Conservation (phyloP, 2,329 filamentous ascomycete genomes). For the Talaromyces sp. region DNA sequence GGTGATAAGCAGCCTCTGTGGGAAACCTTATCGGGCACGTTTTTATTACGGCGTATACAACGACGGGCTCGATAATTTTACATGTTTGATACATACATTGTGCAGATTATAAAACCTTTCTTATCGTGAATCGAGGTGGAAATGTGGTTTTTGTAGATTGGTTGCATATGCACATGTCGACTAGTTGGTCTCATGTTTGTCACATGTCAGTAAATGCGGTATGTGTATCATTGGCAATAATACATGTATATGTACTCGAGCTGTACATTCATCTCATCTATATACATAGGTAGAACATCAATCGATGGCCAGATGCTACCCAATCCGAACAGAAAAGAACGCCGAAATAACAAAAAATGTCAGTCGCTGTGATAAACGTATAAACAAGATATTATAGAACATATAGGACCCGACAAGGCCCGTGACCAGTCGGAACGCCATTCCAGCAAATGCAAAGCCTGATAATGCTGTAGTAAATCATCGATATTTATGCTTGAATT, state of each 20-base stretch:
- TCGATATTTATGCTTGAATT: background rate
- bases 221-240: too few species aligned
- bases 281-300: background rate
- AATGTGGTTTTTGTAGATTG: too few species aligned
- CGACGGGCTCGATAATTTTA: too few species aligned
- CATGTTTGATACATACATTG: too few species aligned
- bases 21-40: background rate
- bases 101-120: too few species aligned
- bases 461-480: too few species aligned
- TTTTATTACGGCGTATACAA: too few species aligned
- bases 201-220: too few species aligned
- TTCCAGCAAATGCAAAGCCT: background rate
- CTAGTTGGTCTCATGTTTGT: too few species aligned
- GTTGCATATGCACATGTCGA: too few species aligned
- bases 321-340: background rate
- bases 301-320: background rate
- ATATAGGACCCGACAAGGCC: background rate
- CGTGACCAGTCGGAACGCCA: background rate
- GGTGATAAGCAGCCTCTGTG: background rate
- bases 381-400: background rate
- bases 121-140: too few species aligned
- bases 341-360: background rate
- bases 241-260: background rate
- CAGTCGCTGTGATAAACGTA: background rate
- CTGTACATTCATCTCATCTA: background rate